Evolutionary conservation across 2,329 filamentous ascomycete genomes (phyloP), one percentile per base, ranked within the genome.

Genomic region (Mariannaea elegans): DNA sequence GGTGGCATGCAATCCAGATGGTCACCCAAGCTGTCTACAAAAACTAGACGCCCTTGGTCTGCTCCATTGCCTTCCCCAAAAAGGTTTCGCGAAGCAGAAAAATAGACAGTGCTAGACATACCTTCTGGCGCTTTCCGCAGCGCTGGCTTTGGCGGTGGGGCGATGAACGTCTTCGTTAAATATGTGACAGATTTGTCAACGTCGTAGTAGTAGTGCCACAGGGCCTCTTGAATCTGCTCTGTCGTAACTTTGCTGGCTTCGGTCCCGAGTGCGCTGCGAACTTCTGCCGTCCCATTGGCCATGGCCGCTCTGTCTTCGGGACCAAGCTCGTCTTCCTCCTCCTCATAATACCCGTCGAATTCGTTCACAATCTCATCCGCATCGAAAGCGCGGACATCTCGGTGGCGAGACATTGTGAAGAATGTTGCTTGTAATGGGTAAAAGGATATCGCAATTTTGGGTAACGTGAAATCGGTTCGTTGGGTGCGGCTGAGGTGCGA

Each of bases 181-280:
- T 96, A 97, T 56, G 85, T 83, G 34, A 96, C 90, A 1, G 92
- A 88, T 76, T 97, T 97, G 57, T 88, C 90, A 27, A 97, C 83
- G 70, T 99, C 94, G 74, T 94, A 98, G 75, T 94, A 98, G 76
- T 97, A 97, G 77, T 99, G 88, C 93, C 93, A 98, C 14, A 99
- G 78, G 0, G 94, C 86, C 62, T 98, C 94, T 74, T 97, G 88
- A 63, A 97, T 94, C 72, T 97, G 90, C 34, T 72, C 75, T 44
- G 75, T 78, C 32, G 82, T 84, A 68, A 89, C 82, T 62, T 85
- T 87, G 64, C 78, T 78, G 29, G 83, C 80, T 61, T 86, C 81
- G 9, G 79, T 75, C 7, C 87, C 90, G n/a, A 97, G 80, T 8
- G 84, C 83, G 62, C 82, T 81, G 59, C 86, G 84, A 32, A 96